Conservation (phyloP, 345 rosid genomes). For the Ailanthus altissimus region DNA sequence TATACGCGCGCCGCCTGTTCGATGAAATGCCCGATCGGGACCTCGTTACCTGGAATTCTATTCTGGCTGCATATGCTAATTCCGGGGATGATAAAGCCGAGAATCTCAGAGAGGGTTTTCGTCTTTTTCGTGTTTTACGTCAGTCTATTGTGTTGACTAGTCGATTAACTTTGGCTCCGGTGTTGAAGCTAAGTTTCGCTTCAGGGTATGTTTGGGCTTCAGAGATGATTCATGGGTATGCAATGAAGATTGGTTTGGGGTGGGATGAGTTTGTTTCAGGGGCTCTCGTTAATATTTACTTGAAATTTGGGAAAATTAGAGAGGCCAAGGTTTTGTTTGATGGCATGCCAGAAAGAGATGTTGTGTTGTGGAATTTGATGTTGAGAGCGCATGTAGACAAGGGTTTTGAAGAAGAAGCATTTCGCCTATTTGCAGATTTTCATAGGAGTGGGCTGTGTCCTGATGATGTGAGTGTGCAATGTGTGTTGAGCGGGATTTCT, state of each 20-base stretch:
- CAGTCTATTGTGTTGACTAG: conserved; percentile 35
- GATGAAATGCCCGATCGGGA: conserved; percentile 51
- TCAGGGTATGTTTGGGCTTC: conserved; percentile 52
- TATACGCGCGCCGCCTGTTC: conserved; percentile 52
- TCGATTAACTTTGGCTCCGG: conserved; percentile 51
- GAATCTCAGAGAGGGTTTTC: conserved; percentile 37
- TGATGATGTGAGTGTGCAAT: conserved; percentile 37
- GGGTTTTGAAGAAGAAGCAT: conserved; percentile 40
- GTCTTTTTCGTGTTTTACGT: conserved; percentile 41
- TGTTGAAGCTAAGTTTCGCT: conserved; percentile 52
- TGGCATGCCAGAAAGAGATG: conserved; percentile 45
- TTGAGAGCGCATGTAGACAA: conserved; percentile 46
- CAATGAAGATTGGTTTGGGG: conserved; percentile 54
- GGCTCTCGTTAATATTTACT: conserved; percentile 52
- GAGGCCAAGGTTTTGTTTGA: conserved; percentile 53
- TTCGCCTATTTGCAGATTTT: conserved; percentile 36
- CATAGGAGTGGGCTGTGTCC: conserved; percentile 44
- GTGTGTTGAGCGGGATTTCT: conserved; percentile 34
- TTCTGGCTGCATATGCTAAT: conserved; percentile 58
- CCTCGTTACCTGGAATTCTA: conserved; percentile 60
- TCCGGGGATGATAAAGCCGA: conserved; percentile 25
- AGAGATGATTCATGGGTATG: conserved; percentile 56
- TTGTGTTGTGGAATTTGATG: conserved; percentile 65
- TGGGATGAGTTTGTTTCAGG: conserved; percentile 50
- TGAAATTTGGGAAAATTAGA: conserved; percentile 46